A percentile compares a stretch with the other conserved stretches of the same genome.
Conservation (phyloP, 257 asterid species). For the Solanum raphanifolium region DNA sequence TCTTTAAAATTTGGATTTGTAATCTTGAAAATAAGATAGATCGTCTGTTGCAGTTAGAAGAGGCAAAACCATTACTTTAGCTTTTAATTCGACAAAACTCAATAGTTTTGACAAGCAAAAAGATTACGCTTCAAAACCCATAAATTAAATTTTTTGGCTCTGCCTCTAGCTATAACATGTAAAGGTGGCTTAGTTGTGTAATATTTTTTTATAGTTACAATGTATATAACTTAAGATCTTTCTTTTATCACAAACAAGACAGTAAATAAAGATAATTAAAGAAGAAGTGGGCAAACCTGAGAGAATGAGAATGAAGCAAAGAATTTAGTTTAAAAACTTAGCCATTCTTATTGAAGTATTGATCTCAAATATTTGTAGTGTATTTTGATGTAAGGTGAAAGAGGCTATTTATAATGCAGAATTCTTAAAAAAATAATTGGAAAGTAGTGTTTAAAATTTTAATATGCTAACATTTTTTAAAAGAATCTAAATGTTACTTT, state of each 20-base stretch:
- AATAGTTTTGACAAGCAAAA: neutral
- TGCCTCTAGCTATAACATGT: neutral
- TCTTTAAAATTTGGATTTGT: too few species aligned
- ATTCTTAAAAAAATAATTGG: neutral
- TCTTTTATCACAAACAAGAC: neutral
- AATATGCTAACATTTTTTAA: neutral
- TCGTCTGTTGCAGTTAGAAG: neutral
- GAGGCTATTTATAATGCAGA: neutral
- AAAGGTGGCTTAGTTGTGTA: neutral
- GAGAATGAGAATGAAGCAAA: neutral
- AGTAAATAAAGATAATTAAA: neutral
- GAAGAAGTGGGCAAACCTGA: neutral
- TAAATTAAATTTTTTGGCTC: neutral
- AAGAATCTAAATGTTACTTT: neutral
- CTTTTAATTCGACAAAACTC: neutral
- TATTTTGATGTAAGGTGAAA: neutral
- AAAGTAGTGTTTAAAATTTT: neutral
- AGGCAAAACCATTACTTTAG: neutral
- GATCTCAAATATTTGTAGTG: neutral
- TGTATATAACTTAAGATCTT: neutral
- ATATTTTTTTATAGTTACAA: neutral
- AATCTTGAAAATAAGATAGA: neutral
- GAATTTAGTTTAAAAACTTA: neutral
- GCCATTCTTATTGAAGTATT: neutral
- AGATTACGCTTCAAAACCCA: accelerated